Percentiles rank a stretch among this genome's conserved stretches.
Evolutionary conservation across 2,329 filamentous ascomycete genomes (phyloP).

Genomic region (Aspergillus niger): DNA sequence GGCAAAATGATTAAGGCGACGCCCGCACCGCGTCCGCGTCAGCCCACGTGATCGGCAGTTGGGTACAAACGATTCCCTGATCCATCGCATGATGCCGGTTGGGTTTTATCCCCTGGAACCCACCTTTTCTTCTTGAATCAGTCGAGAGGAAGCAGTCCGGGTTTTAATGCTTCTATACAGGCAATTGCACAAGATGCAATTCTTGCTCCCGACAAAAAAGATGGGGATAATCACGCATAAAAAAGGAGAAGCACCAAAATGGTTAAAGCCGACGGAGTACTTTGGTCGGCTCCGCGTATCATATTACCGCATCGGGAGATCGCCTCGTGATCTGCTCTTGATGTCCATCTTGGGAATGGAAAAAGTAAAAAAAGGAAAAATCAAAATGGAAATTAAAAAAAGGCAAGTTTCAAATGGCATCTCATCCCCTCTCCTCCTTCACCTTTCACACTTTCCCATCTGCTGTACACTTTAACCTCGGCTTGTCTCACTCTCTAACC

Average conservation of each 20-base stretch:
- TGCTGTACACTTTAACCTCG: neutral
- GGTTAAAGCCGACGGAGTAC: neutral
- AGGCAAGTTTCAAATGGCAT: too few relatives aligned
- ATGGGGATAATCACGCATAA: neutral
- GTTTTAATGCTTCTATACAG: too few relatives aligned
- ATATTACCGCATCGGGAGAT: conserved; percentile 10
- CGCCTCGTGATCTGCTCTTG: neutral
- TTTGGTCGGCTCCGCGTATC: neutral
- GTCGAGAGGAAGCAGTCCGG: too few relatives aligned
- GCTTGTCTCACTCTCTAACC: neutral
- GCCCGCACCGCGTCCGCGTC: conserved; percentile 14
- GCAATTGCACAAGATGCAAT: too few relatives aligned
- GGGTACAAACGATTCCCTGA: neutral
- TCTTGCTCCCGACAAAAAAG: neutral
- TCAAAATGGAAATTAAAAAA: too few relatives aligned
- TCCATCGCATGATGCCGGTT: neutral
- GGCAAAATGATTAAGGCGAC: neutral
- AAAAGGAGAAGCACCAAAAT: neutral
- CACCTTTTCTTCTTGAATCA: too few relatives aligned
- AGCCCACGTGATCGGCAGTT: conserved; percentile 12
- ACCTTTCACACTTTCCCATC: neutral
- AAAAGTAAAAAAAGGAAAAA: too few relatives aligned
- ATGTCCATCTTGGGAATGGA: too few relatives aligned
- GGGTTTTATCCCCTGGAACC: too few relatives aligned
- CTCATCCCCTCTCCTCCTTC: neutral